phyloP scores from a whole-genome alignment of 352 stramenopile species.

The Pythium sukuiense region DNA sequence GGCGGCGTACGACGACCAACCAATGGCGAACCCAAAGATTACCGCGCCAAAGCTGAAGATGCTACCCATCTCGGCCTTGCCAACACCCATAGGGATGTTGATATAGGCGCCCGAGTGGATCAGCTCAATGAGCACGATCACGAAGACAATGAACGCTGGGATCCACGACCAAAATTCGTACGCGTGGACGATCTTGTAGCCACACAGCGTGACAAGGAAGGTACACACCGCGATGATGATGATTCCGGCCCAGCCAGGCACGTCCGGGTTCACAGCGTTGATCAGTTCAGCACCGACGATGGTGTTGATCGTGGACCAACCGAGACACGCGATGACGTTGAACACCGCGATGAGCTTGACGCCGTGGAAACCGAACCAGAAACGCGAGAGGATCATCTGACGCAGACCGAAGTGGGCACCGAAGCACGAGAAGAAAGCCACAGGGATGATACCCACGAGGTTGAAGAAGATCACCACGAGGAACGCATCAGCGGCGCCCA shows the following conservation, averaged over 20 bases:
- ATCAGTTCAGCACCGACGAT: conserved; percentile 53
- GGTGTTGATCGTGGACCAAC: conserved; percentile 48
- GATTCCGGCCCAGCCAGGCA: conserved; percentile 45
- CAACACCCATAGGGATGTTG: conserved; percentile 44
- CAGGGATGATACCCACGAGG: conserved; percentile 42
- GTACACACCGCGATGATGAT: conserved; percentile 46
- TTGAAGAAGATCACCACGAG: conserved; percentile 46
- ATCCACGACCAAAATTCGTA: conserved; percentile 60
- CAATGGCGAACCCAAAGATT: conserved; percentile 43
- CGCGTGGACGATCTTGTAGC: conserved; percentile 49
- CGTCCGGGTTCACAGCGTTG: conserved; percentile 44
- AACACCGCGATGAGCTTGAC: conserved; percentile 47
- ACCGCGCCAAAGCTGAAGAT: conserved; percentile 39
- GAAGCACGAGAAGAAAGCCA: conserved; percentile 48
- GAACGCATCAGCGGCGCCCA: conserved; percentile 42
- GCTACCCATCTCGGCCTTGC: conserved; percentile 33
- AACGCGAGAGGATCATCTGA: conserved; percentile 52
- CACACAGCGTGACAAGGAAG: conserved; percentile 48
- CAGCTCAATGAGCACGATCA: conserved; percentile 46
- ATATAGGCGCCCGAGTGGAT: conserved; percentile 40
- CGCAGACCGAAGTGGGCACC: conserved; percentile 43
- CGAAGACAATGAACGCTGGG: conserved; percentile 44
- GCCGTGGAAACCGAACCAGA: conserved; percentile 49
- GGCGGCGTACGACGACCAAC: conserved; percentile 39
- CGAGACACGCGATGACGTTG: conserved; percentile 43